Evolutionary conservation across 2,329 filamentous ascomycete species (phyloP), one percentile per base, ranked within the genome.

Genomic region (Aspergillus latus): DNA sequence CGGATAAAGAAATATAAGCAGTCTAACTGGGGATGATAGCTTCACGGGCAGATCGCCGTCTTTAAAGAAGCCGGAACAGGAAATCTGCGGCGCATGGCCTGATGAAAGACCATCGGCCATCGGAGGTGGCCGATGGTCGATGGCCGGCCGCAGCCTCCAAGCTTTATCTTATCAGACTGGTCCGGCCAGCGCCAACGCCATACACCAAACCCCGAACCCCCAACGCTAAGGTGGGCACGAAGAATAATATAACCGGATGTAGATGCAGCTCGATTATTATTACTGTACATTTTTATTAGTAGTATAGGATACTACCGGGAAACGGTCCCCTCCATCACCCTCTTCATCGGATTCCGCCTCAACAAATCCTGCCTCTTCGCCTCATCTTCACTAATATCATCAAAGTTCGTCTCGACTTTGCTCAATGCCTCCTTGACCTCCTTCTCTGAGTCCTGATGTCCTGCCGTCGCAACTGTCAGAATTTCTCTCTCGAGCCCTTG

Each of bases 401-500:
- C 72, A 52, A 74, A 51, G 61, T 72, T 73, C 32, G 72, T 74
- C 53, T 62, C 68, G 34, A 62, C 62, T 55, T 68, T 53, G 40
- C 59, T 67, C 60, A 69, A 54, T 32, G 64, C 66, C 36, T 59
- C 62, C 52, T 45, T 63, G 6, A 69, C 57, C 59, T 72, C 66
- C 53, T 68, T 67, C 39, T 66, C 70, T 4, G 62, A 40, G 57
- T 75, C 69, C 52, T 72, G 72, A 74, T 97, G 94, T 0, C 94
- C 94, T 46, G 90, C 90, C 39, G 86, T 94, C 3, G 94, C 92
- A 61, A 96, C 87, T 44, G 80, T 76, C 49, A 97, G 70, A 63
- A 97, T 97, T 54, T 93, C 87, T 34, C 84, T 80, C 69, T 97
- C 90, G 52, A 97, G 70, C 0, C 92, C 93, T 15, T 78, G 65